Evolutionary conservation across 768 basidiomycete genomes (phyloP), one percentile per base, ranked within the genome.

Genomic region (Suillus placidus): DNA sequence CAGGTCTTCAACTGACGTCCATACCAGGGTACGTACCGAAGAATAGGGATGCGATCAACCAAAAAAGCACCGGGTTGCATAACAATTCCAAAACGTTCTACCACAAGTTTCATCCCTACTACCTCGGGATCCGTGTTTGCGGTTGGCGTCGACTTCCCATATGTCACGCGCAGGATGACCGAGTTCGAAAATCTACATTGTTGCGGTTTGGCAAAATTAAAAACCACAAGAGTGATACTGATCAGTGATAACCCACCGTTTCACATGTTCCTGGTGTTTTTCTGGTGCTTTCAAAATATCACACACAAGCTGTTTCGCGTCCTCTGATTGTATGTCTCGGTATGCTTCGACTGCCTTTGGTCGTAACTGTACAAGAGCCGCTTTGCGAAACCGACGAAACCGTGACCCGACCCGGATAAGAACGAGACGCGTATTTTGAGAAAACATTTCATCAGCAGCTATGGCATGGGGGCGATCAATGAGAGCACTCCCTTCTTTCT

Each of bases 351-450:
- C 76, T 10, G 78, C 76, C 64, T 81, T 83, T 10, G 82, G 81
- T 61, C 84, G 82, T 1, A 87, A 76, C 58, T 85, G 82, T 0
- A 83, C 78, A 67, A 85, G 84, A 1, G 85, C 74, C 1, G 85
- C 85, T 57, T 84, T 84, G 45, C 86, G 77, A 77, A 86, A 82
- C 70, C 83, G 84, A 74, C 83, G 84, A 68, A 86, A 84, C 32
- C 82, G 74, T 30, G 84, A 84, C 1, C 85, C 85, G 3, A 80
- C 80, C 0, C 81, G 79, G 6, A 82, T 84, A 20, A 85, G 73
- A 47, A 87, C 66, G 26, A 83, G 77, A n/a, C 86, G 71, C 84
- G 85, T 86, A 0, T 84, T 85, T 5, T 85, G 84, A 0, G 81
- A 82, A 0, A 86, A 74, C 0, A 82, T 84, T 63, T 86, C 83